phyloP scores from a whole-genome alignment of 164 flowering plant genomes.

The Pachysandra terminalis region DNA sequence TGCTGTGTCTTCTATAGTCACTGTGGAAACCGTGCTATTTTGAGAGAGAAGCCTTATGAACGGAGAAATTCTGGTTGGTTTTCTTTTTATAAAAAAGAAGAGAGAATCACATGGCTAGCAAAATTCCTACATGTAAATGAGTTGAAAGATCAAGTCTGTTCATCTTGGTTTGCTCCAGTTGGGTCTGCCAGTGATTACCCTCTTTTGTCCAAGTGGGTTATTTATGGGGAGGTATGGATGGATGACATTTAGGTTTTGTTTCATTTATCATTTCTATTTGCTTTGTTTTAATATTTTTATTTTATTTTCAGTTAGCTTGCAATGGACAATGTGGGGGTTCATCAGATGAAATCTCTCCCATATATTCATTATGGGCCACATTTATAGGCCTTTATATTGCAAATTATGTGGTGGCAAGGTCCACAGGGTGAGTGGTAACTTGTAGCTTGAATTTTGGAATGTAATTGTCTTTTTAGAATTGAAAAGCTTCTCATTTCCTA shows the following conservation, averaged over 20 bases:
- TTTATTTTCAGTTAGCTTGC: slow-evolving; percentile 53
- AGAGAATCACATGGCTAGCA: slow-evolving; percentile 65
- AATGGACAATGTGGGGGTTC: slow-evolving; percentile 67
- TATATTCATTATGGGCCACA: slow-evolving; percentile 98
- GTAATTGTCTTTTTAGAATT: not conserved
- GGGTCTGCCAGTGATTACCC: slow-evolving; percentile 99
- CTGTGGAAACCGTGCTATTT: slow-evolving; percentile 85
- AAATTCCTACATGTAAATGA: slow-evolving; percentile 69
- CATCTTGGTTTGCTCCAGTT: slow-evolving; percentile 99
- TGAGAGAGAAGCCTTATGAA: slow-evolving; percentile 55
- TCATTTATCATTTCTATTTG: not conserved
- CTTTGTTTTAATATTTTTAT: slow-evolving; percentile 4
- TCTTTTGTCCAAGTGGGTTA: slow-evolving; percentile 93
- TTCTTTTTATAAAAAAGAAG: slow-evolving; percentile 72
- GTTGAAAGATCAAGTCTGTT: slow-evolving; percentile 86
- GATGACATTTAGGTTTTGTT: not conserved
- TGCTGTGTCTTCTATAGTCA: slow-evolving; percentile 99
- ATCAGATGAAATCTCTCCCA: slow-evolving; percentile 90
- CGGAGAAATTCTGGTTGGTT: slow-evolving; percentile 62
- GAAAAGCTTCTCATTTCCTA: not conserved
- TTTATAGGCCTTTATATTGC: slow-evolving; percentile 98
- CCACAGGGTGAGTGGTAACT: slow-evolving; percentile 73
- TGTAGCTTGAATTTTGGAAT: not conserved
- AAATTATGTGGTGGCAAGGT: slow-evolving; percentile 93
- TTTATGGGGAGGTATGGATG: slow-evolving; percentile 82